Conservation (phyloP, 2,329 filamentous ascomycete species). For the Alternaria novae-zelandiae region DNA sequence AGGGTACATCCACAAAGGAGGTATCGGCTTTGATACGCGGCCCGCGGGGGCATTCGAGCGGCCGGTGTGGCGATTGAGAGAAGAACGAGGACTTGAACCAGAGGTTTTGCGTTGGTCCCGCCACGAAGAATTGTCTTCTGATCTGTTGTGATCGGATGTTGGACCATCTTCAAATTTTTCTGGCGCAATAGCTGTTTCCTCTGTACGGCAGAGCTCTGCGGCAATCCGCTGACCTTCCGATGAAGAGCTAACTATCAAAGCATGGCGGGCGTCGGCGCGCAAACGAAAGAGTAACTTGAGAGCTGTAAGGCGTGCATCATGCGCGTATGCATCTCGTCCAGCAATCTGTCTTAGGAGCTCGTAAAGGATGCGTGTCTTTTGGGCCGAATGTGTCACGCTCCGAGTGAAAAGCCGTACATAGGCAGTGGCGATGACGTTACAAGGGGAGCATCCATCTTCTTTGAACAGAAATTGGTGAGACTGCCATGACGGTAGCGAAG, state of each 20-base stretch:
- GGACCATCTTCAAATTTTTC: slow-evolving; percentile 51
- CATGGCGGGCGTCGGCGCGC: slow-evolving; percentile 79
- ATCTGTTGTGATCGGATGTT: slow-evolving; percentile 24
- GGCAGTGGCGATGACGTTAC: slow-evolving; percentile 74
- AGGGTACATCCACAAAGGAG: slow-evolving; percentile 64
- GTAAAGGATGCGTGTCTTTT: slow-evolving; percentile 63
- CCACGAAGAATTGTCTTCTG: slow-evolving; percentile 39
- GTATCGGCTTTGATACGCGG: slow-evolving; percentile 42
- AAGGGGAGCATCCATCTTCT: slow-evolving; percentile 56
- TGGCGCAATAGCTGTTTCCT: slow-evolving; percentile 57
- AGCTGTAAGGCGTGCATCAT: slow-evolving; percentile 48
- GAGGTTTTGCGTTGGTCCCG: slow-evolving; percentile 41
- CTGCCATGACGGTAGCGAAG: slow-evolving; percentile 22
- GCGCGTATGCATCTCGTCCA: slow-evolving; percentile 37
- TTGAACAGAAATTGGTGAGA: slow-evolving; percentile 21
- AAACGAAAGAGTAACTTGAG: slow-evolving; percentile 71
- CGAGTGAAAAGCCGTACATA: slow-evolving; percentile 79
- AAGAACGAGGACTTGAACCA: slow-evolving; percentile 41
- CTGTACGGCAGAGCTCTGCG: slow-evolving; percentile 70
- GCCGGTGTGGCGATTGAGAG: slow-evolving; percentile 37
- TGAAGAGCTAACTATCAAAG: slow-evolving; percentile 72
- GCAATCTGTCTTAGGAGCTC: slow-evolving; percentile 45
- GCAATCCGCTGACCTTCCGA: slow-evolving; percentile 78
- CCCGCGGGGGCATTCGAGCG: slow-evolving; percentile 32
- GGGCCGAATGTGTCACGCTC: slow-evolving; percentile 69